These are phyloP conservation scores for Acer negundo DNA, from an alignment of 345 rosid genomes.

Conservation along the genomic window DNA sequence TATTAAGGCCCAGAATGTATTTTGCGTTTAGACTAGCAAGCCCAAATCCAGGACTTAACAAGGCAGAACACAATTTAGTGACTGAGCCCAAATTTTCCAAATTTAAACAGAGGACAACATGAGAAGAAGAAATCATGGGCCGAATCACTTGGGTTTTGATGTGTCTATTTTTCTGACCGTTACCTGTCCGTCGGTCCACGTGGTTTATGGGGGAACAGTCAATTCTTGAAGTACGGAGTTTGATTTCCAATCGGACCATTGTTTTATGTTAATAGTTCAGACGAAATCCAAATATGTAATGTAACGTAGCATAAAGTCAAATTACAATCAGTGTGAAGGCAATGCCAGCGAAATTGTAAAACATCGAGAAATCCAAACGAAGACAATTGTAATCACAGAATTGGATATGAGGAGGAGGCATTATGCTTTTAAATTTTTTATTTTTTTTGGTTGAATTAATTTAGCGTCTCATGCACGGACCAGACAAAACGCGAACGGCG, in stretches of 20 bases:
- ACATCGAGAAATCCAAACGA: not conserved
- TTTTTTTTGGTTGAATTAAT: not conserved
- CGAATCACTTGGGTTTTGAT: not conserved
- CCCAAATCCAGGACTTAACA: not conserved
- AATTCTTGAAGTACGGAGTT: no score
- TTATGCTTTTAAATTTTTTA: not conserved
- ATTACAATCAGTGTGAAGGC: not conserved
- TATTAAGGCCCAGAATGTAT: no score
- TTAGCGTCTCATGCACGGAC: slow-evolving; percentile 16
- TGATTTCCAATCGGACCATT: no score
- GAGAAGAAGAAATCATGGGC: not conserved
- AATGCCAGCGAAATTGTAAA: no score
- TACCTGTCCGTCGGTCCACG: no score
- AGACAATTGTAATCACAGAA: not conserved
- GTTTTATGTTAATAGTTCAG: no score
- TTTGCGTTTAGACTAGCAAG: no score
- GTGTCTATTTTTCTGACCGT: no score
- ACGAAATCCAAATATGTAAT: no score
- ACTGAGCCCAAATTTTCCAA: not conserved
- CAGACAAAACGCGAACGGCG: slow-evolving; percentile 28
- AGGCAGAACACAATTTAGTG: not conserved
- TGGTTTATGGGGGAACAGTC: no score
- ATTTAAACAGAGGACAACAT: not conserved
- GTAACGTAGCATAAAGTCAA: not conserved
- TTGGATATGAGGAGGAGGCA: not conserved